phyloP scores from a whole-genome alignment of 768 basidiomycete genomes.

The Suillus alpinus region DNA sequence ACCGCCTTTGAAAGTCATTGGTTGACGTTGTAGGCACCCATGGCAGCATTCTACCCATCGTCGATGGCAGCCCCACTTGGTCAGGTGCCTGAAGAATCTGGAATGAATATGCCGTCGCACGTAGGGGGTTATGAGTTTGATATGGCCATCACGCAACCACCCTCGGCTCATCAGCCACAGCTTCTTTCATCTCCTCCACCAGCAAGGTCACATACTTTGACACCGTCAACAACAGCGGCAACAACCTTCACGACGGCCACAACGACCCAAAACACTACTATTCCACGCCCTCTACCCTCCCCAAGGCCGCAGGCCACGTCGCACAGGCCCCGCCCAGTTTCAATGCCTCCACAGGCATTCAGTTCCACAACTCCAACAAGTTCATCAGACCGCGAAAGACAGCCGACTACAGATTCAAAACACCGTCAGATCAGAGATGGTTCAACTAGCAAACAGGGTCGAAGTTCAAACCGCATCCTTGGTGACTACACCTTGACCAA shows the following conservation, averaged over 20 bases:
- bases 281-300: constrained; percentile 33
- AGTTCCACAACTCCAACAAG: constrained; percentile 30
- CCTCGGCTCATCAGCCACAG: constrained; percentile 27
- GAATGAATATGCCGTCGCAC: constrained; percentile 46
- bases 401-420: constrained; percentile 24
- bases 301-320: constrained; percentile 22
- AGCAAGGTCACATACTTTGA: constrained; percentile 7
- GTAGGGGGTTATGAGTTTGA: constrained; percentile 68
- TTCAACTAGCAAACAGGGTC: constrained; percentile 34
- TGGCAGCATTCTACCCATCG: constrained; percentile 43
- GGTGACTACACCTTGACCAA: constrained; percentile 97
- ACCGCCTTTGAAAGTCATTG: constrained; percentile 19
- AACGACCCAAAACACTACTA: constrained; percentile 25
- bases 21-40: constrained; percentile 17
- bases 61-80: constrained; percentile 46
- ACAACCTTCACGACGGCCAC: constrained; percentile 11
- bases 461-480: constrained; percentile 52
- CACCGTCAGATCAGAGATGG: constrained; percentile 30
- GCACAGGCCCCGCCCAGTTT: constrained; percentile 58
- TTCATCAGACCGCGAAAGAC: constrained; percentile 31
- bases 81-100: constrained; percentile 50
- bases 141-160: constrained; percentile 37
- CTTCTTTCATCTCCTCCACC: constrained; percentile 17
- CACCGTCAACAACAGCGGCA: constrained; percentile 5
- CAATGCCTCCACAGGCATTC: constrained; percentile 69